Base-by-base conservation (phyloP, 1,284 basidiomycete genomes). In the Ceratobasidium sp. region DNA sequence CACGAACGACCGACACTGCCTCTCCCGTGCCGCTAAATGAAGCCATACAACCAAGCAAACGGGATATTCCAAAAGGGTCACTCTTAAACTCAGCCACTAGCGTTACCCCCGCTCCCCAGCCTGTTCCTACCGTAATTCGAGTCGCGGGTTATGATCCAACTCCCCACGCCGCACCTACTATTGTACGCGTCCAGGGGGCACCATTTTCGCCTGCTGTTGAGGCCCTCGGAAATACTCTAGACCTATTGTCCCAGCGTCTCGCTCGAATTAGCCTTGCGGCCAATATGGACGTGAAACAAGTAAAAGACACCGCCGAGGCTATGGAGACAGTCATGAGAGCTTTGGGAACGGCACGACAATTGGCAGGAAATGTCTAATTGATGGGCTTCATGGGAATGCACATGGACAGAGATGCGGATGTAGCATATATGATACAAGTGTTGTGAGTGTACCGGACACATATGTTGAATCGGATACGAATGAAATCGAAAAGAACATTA, bases 271-370 rank as follows among this genome's bases (percentile, higher is more conserved):
- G 88, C 5, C 81, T 81, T 36, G 82, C 81, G 54, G 78, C 83
- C 6, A 77, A 77, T 59, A 54, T 87, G 63, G 90, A 93, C 78
- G 84, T 86, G 27, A 73, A 78, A 22, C 83, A 86, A 19, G 87
- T 94, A 66, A 87, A 85, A 31, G 83, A 84, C 59, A 89, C 88
- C 3, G 91, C 92, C n/a, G 91, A 93, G 76, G 88, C 91, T 1
- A 91, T 94, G 57, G 81, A 83, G 57, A 91, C 89, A 79, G 88
- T 91, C 15, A 85, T 88, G 1, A 86, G 88, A 77, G 91, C 92
- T 11, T 82, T 93, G 73, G 82, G 82, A 7, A 86, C 90, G 74
- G 86, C 92, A 66, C 88, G 86, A 75, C 85, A 89, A 76, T 82
- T 93, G n/a, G 33, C 45, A 15, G 56, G 44, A 24, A 24, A 48